Evolutionary conservation across 495 filamentous ascomycete species (phyloP).

Genomic region (Neurospora sp.): DNA sequence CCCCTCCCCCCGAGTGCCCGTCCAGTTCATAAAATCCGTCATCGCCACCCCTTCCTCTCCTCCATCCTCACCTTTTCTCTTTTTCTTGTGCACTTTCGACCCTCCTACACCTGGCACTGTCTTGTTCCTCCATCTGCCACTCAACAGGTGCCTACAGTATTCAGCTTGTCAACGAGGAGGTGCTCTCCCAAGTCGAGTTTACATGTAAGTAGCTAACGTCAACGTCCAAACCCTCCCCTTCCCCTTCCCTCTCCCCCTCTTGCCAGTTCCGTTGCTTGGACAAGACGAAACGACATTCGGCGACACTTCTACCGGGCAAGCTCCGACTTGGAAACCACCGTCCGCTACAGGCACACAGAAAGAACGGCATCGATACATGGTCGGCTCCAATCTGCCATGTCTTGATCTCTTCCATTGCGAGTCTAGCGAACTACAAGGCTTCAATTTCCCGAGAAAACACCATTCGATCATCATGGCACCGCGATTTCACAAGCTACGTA

Average conservation of each 20-base stretch:
- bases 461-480: background rate
- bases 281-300: background rate
- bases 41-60: slow-evolving; percentile 13
- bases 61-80: slow-evolving; percentile 3
- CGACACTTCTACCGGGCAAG: background rate
- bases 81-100: slow-evolving; percentile 17
- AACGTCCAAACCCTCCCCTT: background rate
- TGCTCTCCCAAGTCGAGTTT: slow-evolving; percentile 6
- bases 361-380: background rate
- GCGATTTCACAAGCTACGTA: background rate
- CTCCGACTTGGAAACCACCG: background rate
- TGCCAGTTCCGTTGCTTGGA: background rate
- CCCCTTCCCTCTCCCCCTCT: background rate
- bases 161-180: slow-evolving; percentile 8
- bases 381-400: background rate
- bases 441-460: background rate
- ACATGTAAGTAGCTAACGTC: slow-evolving; percentile 13
- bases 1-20: background rate
- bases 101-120: slow-evolving; percentile 8
- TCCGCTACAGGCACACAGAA: background rate
- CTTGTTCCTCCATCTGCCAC: slow-evolving; percentile 1
- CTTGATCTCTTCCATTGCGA: background rate
- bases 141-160: background rate
- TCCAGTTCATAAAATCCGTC: slow-evolving; percentile 17
- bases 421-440: background rate